Evolutionary conservation across 805 yeast species (phyloP).

Genomic region (Candida ovalis): DNA sequence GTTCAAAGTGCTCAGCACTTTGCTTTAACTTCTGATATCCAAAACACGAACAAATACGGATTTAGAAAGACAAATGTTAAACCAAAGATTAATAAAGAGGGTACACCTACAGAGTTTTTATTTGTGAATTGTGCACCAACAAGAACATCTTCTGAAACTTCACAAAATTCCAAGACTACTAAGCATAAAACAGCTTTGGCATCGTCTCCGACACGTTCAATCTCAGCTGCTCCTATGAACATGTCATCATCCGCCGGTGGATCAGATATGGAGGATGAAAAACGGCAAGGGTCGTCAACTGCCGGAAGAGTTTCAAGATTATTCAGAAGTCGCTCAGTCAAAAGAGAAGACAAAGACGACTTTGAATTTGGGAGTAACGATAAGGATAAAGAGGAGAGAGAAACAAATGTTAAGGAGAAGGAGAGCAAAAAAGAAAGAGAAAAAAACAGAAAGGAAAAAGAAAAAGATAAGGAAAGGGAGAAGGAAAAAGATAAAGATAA

Average conservation of each 20-base stretch:
- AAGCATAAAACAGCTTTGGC: neutral
- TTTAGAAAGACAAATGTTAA: conserved; percentile 26
- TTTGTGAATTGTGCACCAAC: conserved; percentile 32
- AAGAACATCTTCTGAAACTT: neutral
- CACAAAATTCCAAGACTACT: neutral
- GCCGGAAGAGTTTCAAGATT: conserved; percentile 19
- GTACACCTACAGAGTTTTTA: conserved; percentile 30
- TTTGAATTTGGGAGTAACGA: conserved; percentile 1
- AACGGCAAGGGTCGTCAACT: conserved; percentile 6
- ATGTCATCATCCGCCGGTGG: neutral
- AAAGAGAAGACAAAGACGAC: conserved; percentile 8
- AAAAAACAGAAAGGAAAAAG: neutral
- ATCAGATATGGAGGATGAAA: conserved; percentile 10
- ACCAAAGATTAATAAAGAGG: conserved; percentile 31
- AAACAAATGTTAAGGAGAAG: neutral
- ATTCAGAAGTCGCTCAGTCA: conserved; percentile 16
- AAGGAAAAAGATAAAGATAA: neutral
- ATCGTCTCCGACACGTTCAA: neutral
- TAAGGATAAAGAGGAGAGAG: neutral
- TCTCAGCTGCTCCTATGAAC: neutral
- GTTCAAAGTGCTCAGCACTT: conserved; percentile 24
- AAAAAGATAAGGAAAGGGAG: neutral
- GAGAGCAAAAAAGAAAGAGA: neutral
- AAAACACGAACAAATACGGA: conserved; percentile 25
- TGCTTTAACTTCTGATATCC: conserved; percentile 13